Evolutionary conservation across 2,329 filamentous ascomycete genomes (phyloP), one percentile per base, ranked within the genome.

Genomic region (Exophiala viscosa): DNA sequence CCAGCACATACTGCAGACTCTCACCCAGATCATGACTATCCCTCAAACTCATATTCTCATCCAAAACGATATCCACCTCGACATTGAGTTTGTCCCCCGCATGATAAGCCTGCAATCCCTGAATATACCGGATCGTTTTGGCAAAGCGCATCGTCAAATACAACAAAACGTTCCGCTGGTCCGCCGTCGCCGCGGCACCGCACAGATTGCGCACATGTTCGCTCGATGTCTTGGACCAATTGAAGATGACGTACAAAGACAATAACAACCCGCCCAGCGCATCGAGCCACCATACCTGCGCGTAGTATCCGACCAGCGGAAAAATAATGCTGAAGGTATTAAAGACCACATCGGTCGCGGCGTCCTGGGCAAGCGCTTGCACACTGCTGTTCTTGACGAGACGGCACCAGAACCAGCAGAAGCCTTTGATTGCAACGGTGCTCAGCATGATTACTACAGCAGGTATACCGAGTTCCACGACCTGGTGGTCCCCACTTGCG

Each of bases 81-180:
- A 92, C 87, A 59, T 89, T 90, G 52, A 93, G 77, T 74, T 90
- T 91, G 68, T 93, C 89, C 20, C 89, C 89, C 0, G 85, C 84
- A 64, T 95, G 89, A 67, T 93, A 95, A 1, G 89, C 89, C 61
- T 90, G 85, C 50, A 93, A 73, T 31, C 89, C 89, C 67, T 93
- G 89, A 55, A 95, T 93, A 66, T 89, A 85, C 65, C 83, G 84
- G 65, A 96, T 95, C 10, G 87, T 87, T 61, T 87, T 89, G 41
- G 90, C 90, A 66, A 96, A 96, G 15, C 91, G 86, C 87, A 96
- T 95, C 1, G 90, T 93, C 61, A 95, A 80, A 71, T 96, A 96
- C 1, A 96, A 77, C 17, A 96, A 71, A 42, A 95, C 82, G 66
- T 93, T 95, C 28, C 90, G 81, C 73, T 93, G 86, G 62, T 92